Evolutionary conservation across 2,329 filamentous ascomycete species (phyloP), one percentile per base, ranked within the genome.

Genomic region (Bipolaris sorokiniana): DNA sequence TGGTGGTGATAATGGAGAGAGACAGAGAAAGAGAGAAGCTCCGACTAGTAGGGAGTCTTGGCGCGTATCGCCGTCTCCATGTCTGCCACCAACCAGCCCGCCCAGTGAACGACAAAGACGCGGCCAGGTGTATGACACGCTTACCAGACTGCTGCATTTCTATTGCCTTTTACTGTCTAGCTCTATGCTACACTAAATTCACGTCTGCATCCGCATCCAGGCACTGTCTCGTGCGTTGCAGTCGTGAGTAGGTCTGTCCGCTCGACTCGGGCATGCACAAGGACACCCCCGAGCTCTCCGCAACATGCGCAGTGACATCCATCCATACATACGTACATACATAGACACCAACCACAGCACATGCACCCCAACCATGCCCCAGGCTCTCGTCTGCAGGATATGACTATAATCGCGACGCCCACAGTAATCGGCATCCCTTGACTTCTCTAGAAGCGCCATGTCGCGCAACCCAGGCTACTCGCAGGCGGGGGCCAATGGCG

Each of bases 401-500:
- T 71, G 69, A 68, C 48, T 54, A 34, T 44, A 42, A 13, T 7
- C 3, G 7, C 28, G 45, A 15, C 50, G 33, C 33, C 48, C 11
- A 55, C 51, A 18, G 55, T 40, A 34, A 51, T 40, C 18, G 54
- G 31, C 38, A 56, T 18, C n/a, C 58, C 36, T 47, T 48, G 41
- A 57, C 53, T 58, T 52, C 31, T 31, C 49, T 62, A 54, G 50
- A 18, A 18, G 42, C 49, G 62, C 60, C 67, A 77, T 77, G 76
- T 77, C 75, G 56, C 75, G 73, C 60, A 67, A 67, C 48, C 72
- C 71, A 44, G 71, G 66, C 59, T 71, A 68, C 62, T 55, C 66
- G 58, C 71, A 70, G 59, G 58, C 68, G 51, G 69, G 71, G 45
- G 54, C 69, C 44, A 75, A 77, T 54, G 74, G 74, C 26, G 64